phyloP scores from a whole-genome alignment of 306 rosid species.

The Alnus glutinosa region DNA sequence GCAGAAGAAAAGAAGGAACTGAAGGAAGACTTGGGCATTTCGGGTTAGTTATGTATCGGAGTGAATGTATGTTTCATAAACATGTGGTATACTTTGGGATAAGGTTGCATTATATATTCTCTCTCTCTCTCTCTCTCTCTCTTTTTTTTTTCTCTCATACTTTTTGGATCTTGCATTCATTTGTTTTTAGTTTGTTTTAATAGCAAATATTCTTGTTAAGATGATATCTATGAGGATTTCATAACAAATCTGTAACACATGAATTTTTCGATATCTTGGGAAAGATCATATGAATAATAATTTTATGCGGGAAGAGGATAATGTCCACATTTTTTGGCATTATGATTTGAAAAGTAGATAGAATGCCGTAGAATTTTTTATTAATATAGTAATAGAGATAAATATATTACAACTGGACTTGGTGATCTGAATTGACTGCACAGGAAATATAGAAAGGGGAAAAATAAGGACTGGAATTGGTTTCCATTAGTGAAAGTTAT shows the following conservation, averaged over 20 bases:
- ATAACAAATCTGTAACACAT: neutral
- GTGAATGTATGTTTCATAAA: neutral
- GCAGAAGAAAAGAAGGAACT: constrained; percentile 63
- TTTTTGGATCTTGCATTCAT: neutral
- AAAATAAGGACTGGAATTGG: neutral
- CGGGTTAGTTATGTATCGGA: constrained; percentile 51
- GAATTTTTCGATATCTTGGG: neutral
- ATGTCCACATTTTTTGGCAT: neutral
- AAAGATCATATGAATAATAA: neutral
- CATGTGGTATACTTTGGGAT: neutral
- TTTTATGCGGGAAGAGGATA: neutral
- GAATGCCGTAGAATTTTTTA: neutral
- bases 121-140: constrained; percentile 20
- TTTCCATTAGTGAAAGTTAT: neutral
- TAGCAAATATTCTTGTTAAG: neutral
- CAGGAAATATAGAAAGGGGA: neutral
- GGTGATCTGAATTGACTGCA: neutral
- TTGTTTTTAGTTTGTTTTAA: neutral
- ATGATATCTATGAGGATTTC: neutral
- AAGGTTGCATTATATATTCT: neutral
- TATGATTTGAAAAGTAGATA: neutral
- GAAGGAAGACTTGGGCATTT: constrained; percentile 62
- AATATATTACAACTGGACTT: neutral
- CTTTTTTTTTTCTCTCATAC: neutral
- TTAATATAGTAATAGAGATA: neutral